Evolutionary conservation across 805 yeast species (phyloP), one percentile per base, ranked within the genome.

Genomic region (Metschnikowia kunwiensis): DNA sequence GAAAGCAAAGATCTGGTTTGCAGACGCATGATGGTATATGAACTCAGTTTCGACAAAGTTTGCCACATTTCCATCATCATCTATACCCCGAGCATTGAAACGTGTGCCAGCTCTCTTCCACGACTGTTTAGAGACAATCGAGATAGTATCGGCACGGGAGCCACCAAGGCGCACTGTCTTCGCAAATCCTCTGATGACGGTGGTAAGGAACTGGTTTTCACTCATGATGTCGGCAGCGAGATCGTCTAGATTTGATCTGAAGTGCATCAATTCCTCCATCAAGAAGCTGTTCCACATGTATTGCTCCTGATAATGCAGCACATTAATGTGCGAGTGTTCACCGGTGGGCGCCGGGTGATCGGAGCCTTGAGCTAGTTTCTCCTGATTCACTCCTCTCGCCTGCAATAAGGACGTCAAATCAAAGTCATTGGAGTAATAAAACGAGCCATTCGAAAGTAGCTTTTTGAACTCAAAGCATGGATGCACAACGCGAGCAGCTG

Each of bases 211-310:
- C 17, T 85, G 82, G 52, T 83, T 85, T 21, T 72, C 74, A 57
- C 89, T 96, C 36, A 93, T 56, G 9, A 74, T 65, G 23, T 64
- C 64, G 47, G 77, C 82, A 21, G 79, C 77, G 13, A 65, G 74
- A 4, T 67, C 65, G 25, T 82, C 89, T 37, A 87, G 63, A 38
- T 82, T 82, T 44, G 80, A 72, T 43, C 95, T 70, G 60, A 83
- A 89, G 30, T 76, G 72, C 44, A 86, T 68, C 33, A 91, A 73
- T 44, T 87, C 95, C 36, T 80, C 74, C 81, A 89, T 82, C 80
- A 93, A 77, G 57, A 85, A 91, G 6, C 84, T 75, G 58, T 93
- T 93, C 98, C 99, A 93, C 97, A 93, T 91, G 56, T 85, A 93
- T 48, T 88, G 89, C 32, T 78, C 79, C 55, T 83, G 91, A 48